These are phyloP conservation scores for Eucalyptus polyanthemos DNA, from an alignment of 345 rosid species.

Conservation along the genomic window DNA sequence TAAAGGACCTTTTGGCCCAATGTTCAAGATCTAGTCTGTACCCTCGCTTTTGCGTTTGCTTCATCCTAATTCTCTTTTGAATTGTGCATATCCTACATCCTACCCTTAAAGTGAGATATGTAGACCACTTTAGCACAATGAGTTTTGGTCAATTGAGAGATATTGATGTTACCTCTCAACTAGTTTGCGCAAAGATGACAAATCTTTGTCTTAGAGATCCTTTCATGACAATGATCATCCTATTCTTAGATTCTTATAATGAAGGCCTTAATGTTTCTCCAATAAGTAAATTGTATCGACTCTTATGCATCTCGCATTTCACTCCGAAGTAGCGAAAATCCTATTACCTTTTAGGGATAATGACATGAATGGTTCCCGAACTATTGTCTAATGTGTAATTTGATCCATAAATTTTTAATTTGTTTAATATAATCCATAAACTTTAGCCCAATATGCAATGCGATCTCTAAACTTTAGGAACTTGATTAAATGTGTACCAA, in stretches of 20 bases:
- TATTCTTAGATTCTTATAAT: neutral
- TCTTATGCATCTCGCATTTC: neutral
- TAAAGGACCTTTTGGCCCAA: neutral
- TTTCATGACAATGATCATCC: neutral
- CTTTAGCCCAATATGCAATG: too few relatives aligned
- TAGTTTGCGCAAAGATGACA: neutral
- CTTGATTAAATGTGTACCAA: too few relatives aligned
- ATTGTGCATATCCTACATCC: neutral
- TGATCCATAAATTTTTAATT: too few relatives aligned
- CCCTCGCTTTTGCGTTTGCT: neutral
- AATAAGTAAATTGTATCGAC: neutral
- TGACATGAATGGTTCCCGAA: fast-evolving
- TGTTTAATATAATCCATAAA: too few relatives aligned
- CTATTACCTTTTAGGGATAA: neutral
- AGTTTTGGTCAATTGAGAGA: neutral
- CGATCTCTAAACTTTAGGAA: too few relatives aligned
- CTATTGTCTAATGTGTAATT: fast-evolving
- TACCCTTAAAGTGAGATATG: neutral
- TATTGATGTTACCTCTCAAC: neutral
- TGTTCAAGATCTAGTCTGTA: neutral
- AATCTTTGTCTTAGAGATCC: neutral
- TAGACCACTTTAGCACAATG: neutral
- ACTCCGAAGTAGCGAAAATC: fast-evolving
- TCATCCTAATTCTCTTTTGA: neutral
- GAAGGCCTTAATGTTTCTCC: neutral